A percentile compares a stretch with the other conserved stretches of the same genome.
These are phyloP conservation scores for Marasmius oreades DNA, from an alignment of 1,284 basidiomycete genomes.

Conservation along the genomic window DNA sequence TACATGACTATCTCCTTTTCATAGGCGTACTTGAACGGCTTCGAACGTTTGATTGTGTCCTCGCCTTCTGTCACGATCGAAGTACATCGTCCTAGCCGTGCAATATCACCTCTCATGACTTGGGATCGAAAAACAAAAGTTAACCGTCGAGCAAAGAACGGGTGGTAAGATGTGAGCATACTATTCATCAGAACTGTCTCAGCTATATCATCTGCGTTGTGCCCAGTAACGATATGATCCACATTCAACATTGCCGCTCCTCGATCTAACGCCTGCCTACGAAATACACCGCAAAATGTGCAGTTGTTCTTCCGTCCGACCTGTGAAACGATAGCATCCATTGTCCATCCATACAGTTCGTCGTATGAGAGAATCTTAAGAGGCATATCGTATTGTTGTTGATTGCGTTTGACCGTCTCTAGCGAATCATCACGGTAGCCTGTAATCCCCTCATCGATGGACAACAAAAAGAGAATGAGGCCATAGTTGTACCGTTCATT, in stretches of 20 bases:
- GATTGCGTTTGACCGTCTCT: constrained; percentile 98
- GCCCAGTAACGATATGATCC: constrained; percentile 98
- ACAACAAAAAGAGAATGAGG: constrained; percentile 88
- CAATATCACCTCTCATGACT: constrained; percentile 98
- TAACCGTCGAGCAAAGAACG: not conserved
- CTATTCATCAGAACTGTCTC: constrained; percentile 99
- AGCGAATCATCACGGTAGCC: constrained; percentile 98
- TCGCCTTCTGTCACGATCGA: constrained; percentile 91
- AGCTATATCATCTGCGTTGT: constrained; percentile 98
- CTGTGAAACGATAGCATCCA: constrained; percentile 94
- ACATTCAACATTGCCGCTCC: constrained; percentile 88
- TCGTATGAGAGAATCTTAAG: constrained; percentile 95
- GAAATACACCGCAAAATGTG: constrained; percentile 98
- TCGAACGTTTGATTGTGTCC: constrained; percentile 93
- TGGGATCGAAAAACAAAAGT: constrained; percentile 16
- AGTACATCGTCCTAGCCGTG: constrained; percentile 90
- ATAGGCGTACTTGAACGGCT: constrained; percentile 99
- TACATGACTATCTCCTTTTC: constrained; percentile 99
- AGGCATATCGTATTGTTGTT: constrained; percentile 92
- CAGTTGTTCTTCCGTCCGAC: constrained; percentile 99
- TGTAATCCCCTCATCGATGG: constrained; percentile 98
- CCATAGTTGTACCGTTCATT: constrained; percentile 95
- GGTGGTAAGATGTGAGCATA: constrained; percentile 37
- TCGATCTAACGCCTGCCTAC: constrained; percentile 93
- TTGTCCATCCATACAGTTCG: constrained; percentile 99